Conservation (phyloP, 805 yeast genomes). For the Yarrowia phangngaensis region DNA sequence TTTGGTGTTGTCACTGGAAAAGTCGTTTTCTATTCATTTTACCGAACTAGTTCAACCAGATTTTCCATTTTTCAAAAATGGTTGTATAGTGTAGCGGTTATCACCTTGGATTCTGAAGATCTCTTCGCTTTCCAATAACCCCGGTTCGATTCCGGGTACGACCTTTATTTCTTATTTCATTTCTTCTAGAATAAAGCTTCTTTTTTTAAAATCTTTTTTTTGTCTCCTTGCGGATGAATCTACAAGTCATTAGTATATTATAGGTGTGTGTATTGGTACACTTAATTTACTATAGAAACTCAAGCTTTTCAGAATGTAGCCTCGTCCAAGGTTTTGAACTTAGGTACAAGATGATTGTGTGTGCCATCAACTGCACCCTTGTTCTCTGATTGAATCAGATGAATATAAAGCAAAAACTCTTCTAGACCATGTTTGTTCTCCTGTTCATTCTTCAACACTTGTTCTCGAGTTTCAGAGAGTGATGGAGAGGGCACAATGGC, state of each 20-base stretch:
- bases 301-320: too few relatives aligned
- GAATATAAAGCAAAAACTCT: conserved; percentile 10
- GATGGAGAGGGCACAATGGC: conserved; percentile 26
- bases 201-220: too few relatives aligned
- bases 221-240: too few relatives aligned
- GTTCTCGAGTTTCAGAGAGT: conserved; percentile 2
- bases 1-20: not conserved
- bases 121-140: conserved; percentile 16
- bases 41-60: not conserved
- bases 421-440: conserved; percentile 24
- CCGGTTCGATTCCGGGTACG: conserved; percentile 27
- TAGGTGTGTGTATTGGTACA: too few relatives aligned
- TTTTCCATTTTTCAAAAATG: not conserved
- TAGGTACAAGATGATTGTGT: not conserved
- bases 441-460: conserved; percentile 17
- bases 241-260: too few relatives aligned
- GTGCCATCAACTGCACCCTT: not conserved
- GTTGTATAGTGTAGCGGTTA: conserved; percentile 26
- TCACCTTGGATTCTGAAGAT: conserved; percentile 25
- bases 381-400: conserved; percentile 14
- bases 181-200: too few relatives aligned
- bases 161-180: not conserved
- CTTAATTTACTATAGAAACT: too few relatives aligned
- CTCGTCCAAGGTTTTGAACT: conserved; percentile 12
- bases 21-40: not conserved